Conservation (phyloP, 1,284 basidiomycete species). For the Earliella scabrosa region DNA sequence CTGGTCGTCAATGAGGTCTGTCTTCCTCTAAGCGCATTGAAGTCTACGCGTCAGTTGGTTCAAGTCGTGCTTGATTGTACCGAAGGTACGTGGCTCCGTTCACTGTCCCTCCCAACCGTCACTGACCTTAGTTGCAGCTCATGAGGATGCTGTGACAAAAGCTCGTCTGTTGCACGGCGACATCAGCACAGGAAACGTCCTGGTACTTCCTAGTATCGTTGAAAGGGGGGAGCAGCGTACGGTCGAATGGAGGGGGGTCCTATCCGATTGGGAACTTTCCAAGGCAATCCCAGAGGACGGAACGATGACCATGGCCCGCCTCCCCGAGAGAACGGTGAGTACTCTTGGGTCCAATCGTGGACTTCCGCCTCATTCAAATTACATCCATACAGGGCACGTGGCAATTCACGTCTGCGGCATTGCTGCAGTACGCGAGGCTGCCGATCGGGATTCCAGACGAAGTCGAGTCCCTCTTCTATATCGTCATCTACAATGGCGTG, state of each 20-base stretch:
- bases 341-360: neutral
- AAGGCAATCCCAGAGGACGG: neutral
- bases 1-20: neutral
- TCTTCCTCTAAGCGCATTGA: neutral
- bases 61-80: neutral
- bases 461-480: constrained; percentile 15
- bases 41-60: neutral
- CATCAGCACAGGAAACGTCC: constrained; percentile 11
- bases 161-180: constrained; percentile 7
- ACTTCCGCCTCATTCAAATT: neutral
- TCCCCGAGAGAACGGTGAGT: constrained; percentile 8
- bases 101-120: neutral
- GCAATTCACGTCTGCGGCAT: constrained; percentile 11
- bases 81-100: neutral
- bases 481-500: constrained; percentile 8
- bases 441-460: constrained; percentile 9
- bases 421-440: neutral
- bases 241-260: neutral
- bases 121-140: neutral
- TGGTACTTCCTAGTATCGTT: neutral
- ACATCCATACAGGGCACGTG: constrained; percentile 10
- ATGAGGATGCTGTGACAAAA: neutral
- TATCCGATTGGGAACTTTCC: constrained; percentile 16
- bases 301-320: neutral
- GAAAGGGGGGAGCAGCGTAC: neutral